Evolutionary conservation across 2,329 filamentous ascomycete species (phyloP).

Genomic region (Colletotrichum sp.): DNA sequence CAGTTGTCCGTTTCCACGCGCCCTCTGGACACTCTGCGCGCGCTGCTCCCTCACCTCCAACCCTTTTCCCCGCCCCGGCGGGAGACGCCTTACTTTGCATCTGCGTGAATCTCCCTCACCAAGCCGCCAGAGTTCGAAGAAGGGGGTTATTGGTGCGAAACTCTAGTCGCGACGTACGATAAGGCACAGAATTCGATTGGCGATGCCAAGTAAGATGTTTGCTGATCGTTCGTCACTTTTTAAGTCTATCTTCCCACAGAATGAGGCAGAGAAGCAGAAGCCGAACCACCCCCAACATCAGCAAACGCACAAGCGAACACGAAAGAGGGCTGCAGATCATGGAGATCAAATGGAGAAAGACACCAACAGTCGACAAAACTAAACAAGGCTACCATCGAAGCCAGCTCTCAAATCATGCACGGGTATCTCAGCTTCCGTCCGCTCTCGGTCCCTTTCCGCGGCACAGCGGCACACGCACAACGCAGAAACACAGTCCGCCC

Average conservation of each 20-base stretch:
- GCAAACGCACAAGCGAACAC: not conserved
- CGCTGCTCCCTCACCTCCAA: not conserved
- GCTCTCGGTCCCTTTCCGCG: not conserved
- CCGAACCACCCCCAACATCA: not conserved
- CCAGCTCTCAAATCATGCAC: not conserved
- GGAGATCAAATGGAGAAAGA: not conserved
- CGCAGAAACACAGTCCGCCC: not conserved
- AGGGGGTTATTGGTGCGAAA: not conserved
- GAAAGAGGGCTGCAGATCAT: not conserved
- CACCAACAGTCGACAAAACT: not conserved
- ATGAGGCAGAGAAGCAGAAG: not conserved
- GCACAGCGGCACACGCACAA: not conserved
- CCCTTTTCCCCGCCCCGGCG: not conserved
- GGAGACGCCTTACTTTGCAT: not conserved
- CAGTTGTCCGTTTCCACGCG: not conserved
- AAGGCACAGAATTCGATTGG: not conserved
- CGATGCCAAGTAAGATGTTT: not conserved
- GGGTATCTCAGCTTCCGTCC: slow-evolving; percentile 17
- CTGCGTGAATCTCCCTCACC: not conserved
- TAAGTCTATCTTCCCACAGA: not conserved
- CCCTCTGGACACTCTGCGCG: not conserved
- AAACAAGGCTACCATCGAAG: not conserved
- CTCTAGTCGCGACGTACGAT: not conserved
- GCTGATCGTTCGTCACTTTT: not conserved
- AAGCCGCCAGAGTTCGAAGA: not conserved